phyloP scores from a whole-genome alignment of 345 rosid genomes.

The Dipteronia sinensis region DNA sequence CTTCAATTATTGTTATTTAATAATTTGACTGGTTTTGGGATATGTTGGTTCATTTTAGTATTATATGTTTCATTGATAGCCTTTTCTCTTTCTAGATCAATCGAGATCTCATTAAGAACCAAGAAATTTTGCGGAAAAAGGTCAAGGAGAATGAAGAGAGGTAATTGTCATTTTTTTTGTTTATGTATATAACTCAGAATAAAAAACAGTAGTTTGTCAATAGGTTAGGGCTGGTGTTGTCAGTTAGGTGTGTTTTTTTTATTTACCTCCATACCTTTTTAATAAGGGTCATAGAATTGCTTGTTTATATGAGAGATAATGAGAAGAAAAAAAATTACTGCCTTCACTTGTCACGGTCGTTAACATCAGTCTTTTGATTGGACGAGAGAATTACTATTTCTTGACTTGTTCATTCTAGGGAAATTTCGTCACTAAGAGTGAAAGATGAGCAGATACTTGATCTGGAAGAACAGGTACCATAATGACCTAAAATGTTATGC shows the following conservation, averaged over 20 bases:
- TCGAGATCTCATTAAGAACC: constrained; percentile 68
- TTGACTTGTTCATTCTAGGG: constrained; percentile 41
- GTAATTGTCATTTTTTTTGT: constrained; percentile 27
- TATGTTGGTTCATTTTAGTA: background rate
- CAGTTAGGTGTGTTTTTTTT: background rate
- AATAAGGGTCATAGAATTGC: background rate
- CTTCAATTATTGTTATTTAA: background rate
- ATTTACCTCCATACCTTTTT: background rate
- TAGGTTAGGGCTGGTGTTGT: background rate
- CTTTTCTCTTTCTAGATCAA: constrained; percentile 47
- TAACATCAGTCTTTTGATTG: background rate
- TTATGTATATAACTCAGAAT: background rate
- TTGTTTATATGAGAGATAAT: no score
- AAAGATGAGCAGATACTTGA: constrained; percentile 69
- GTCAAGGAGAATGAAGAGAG: constrained; percentile 82
- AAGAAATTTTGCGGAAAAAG: constrained; percentile 62
- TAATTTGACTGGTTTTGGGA: constrained; percentile 5
- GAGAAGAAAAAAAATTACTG: background rate
- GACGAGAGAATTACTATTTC: background rate
- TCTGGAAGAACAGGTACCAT: constrained; percentile 79
- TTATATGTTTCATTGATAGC: background rate
- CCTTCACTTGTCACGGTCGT: background rate
- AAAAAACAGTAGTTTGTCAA: background rate
- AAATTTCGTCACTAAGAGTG: constrained; percentile 34
- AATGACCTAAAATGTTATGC: background rate